Evolutionary conservation across 441 rosid species (phyloP).

Genomic region (Codiaeum variegatum): DNA sequence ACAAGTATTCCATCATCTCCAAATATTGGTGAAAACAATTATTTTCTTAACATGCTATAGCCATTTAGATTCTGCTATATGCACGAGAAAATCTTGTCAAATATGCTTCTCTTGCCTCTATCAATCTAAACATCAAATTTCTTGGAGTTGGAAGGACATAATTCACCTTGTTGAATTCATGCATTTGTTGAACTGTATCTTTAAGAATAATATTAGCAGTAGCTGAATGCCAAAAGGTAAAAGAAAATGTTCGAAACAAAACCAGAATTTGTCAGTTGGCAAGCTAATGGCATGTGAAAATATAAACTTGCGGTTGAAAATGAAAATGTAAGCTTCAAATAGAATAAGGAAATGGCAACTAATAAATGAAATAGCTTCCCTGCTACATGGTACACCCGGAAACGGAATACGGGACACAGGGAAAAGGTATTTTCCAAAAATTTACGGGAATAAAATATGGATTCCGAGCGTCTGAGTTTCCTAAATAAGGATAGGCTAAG

Average conservation of each 20-base stretch:
- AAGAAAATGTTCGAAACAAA: background rate
- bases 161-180: background rate
- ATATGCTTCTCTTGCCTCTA: background rate
- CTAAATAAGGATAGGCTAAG: too few relatives aligned
- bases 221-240: background rate
- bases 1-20: background rate
- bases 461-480: too few relatives aligned
- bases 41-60: background rate
- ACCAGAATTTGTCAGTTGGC: background rate
- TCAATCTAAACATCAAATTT: background rate
- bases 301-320: background rate
- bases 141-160: background rate
- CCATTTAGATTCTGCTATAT: background rate
- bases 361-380: background rate
- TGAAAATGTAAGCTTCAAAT: background rate
- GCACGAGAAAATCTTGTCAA: background rate
- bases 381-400: too few relatives aligned
- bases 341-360: background rate
- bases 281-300: background rate
- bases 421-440: too few relatives aligned
- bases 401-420: too few relatives aligned
- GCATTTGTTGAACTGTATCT: background rate
- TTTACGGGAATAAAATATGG: too few relatives aligned
- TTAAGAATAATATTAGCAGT: background rate
- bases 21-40: background rate